These are phyloP conservation scores for Dalbergia cultrata DNA, from an alignment of 306 rosid species.

Conservation along the genomic window DNA sequence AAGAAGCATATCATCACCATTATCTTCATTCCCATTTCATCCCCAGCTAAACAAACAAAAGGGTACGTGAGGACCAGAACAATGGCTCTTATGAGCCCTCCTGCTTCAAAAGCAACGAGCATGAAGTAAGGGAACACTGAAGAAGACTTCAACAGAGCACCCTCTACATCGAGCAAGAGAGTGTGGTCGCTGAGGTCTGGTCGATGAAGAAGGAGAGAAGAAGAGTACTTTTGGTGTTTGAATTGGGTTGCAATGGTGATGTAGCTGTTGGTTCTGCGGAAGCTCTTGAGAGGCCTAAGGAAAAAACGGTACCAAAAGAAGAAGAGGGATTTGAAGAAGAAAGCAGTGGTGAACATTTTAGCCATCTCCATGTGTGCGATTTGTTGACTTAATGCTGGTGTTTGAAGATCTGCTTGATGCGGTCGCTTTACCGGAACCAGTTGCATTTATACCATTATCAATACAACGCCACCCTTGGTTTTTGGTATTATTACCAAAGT, in stretches of 20 bases:
- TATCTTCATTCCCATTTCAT: slow-evolving; percentile 58
- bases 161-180: slow-evolving; percentile 67
- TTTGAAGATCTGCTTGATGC: not conserved
- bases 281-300: slow-evolving; percentile 46
- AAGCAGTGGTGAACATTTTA: slow-evolving; percentile 48
- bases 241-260: slow-evolving; percentile 33
- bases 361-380: not conserved
- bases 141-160: slow-evolving; percentile 60
- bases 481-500: slow-evolving; percentile 41
- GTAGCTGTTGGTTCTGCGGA: slow-evolving; percentile 47
- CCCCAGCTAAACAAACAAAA: slow-evolving; percentile 54
- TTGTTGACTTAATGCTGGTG: not conserved
- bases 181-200: slow-evolving; percentile 51
- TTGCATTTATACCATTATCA: not conserved
- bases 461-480: slow-evolving; percentile 27
- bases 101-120: slow-evolving; percentile 88
- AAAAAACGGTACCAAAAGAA: slow-evolving; percentile 55
- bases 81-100: slow-evolving; percentile 62
- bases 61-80: slow-evolving; percentile 63
- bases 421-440: too few species aligned
- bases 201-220: slow-evolving; percentile 47
- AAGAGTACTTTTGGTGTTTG: slow-evolving; percentile 45
- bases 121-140: slow-evolving; percentile 70
- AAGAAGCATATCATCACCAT: slow-evolving; percentile 81
- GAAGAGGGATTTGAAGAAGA: slow-evolving; percentile 56